Base-by-base conservation (phyloP, 2,329 filamentous ascomycete genomes). In the Pseudogymnoascus sp. region DNA sequence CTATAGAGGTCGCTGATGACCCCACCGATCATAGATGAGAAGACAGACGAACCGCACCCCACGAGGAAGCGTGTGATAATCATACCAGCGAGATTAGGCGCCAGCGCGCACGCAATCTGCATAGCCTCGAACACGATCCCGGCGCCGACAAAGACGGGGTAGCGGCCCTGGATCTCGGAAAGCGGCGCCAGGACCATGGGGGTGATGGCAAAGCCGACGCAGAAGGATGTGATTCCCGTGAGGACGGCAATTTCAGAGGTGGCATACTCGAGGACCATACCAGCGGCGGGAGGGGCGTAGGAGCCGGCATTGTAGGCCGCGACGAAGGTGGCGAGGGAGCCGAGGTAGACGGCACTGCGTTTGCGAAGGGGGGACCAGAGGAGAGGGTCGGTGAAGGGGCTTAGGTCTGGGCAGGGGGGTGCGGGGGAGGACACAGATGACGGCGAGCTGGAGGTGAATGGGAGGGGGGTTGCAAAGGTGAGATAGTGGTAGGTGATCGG, bases 141-240 rank as follows among this genome's bases (percentile, higher is more conserved):
- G 7, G 89, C 87, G 1, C 79, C 78, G 22, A 92, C 79, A 68
- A 96, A 94, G 35, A 96, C 89, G 0, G 92, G 90, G 61, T 90
- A 86, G 2, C 92, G 84, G 3, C 92, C 92, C 73, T 94, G 91
- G 71, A 95, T 87, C 74, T 97, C 92, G 0, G 87, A 91, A 66
- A 96, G 87, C 0, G 92, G 92, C 0, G 92, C 92, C 0, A 96
- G 81, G 0, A 90, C 79, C 92, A 97, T 96, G 0, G 92, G 92
- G 0, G 90, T 88, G 22, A 92, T 73, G 0, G 82, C 90, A 67
- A 96, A 96, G 3, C 92, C 92, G 35, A 81, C 69, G 50, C 90
- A 94, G 73, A 94, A 97, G 0, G 85, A 83, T 0, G 92, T 95
- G 63, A 96, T 89, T 35, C 90, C 90, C 1, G 86, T 78, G 4